phyloP scores from a whole-genome alignment of 164 flowering plant genomes.

The Taxillus chinensis region DNA sequence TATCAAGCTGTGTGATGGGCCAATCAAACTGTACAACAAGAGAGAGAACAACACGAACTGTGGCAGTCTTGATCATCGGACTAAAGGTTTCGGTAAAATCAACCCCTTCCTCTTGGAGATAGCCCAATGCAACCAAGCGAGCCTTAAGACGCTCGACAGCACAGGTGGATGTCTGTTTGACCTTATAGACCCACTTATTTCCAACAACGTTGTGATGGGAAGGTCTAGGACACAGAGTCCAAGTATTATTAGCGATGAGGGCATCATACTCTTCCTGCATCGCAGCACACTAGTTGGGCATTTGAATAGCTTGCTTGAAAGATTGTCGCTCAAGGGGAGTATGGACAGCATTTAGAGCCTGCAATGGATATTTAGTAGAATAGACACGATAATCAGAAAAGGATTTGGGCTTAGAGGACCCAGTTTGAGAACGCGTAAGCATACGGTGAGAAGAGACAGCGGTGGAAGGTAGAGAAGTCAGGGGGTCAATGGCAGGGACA shows the following conservation, averaged over 20 bases:
- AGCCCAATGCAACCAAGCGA: conserved; percentile 8
- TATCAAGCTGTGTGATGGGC: conserved; percentile 3
- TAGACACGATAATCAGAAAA: background rate
- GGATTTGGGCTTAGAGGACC: background rate
- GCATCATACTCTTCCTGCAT: conserved; percentile 8
- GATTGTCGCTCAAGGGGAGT: background rate
- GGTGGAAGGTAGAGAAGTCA: too few relatives aligned
- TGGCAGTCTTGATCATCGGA: conserved; percentile 4
- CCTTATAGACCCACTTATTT: conserved; percentile 4
- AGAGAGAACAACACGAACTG: background rate
- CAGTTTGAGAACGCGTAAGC: background rate
- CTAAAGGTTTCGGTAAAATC: conserved; percentile 10
- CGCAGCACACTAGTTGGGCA: background rate
- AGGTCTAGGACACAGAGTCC: background rate
- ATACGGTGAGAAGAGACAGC: background rate
- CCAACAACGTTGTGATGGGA: background rate
- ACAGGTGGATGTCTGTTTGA: background rate
- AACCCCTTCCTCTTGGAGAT: background rate
- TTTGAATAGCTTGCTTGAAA: background rate
- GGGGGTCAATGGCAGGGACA: too few relatives aligned
- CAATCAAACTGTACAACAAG: conserved; percentile 1
- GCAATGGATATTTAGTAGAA: background rate
- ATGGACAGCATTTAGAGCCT: too few relatives aligned
- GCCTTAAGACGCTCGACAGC: conserved; percentile 4
- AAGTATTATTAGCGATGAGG: background rate